Percentiles rank a stretch among this genome's conserved stretches.
phyloP scores from a whole-genome alignment of 495 filamentous ascomycete species.

The Penicillium goetzii region DNA sequence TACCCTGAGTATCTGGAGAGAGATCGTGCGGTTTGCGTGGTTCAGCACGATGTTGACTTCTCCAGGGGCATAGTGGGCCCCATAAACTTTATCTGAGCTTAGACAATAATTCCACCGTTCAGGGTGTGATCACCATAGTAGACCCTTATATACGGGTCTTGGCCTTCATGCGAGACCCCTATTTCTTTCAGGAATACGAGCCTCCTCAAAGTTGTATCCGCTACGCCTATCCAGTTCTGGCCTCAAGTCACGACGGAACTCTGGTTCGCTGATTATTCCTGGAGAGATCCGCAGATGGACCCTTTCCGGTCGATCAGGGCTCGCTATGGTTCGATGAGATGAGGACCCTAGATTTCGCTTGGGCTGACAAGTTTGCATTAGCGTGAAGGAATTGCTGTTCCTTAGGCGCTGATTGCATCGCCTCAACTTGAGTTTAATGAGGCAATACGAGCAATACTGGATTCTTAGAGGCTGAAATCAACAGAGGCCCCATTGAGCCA shows the following conservation, averaged over 20 bases:
- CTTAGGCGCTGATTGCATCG: neutral
- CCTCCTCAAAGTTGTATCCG: neutral
- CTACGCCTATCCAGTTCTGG: conserved; percentile 1
- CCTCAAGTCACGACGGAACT: neutral
- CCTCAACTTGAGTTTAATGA: conserved; percentile 4
- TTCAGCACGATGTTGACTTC: neutral
- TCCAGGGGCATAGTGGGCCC: conserved; percentile 3
- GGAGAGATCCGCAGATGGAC: neutral
- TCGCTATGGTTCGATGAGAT: conserved; percentile 7
- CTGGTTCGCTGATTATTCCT: neutral
- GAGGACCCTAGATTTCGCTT: neutral
- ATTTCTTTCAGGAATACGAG: conserved; percentile 13
- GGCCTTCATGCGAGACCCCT: conserved; percentile 7
- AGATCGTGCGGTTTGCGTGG: neutral
- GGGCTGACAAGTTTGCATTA: no score
- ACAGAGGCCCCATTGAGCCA: neutral
- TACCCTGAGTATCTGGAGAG: neutral
- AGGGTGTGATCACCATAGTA: neutral
- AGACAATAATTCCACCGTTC: neutral
- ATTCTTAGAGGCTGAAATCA: conserved; percentile 7
- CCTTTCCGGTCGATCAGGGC: conserved; percentile 1
- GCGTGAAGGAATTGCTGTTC: neutral
- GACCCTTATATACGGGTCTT: conserved; percentile 1
- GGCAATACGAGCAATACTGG: neutral
- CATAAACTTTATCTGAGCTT: conserved; percentile 14